Conservation (phyloP, 1,139 yeast species). For the Geotrichum citri-aurantii region DNA sequence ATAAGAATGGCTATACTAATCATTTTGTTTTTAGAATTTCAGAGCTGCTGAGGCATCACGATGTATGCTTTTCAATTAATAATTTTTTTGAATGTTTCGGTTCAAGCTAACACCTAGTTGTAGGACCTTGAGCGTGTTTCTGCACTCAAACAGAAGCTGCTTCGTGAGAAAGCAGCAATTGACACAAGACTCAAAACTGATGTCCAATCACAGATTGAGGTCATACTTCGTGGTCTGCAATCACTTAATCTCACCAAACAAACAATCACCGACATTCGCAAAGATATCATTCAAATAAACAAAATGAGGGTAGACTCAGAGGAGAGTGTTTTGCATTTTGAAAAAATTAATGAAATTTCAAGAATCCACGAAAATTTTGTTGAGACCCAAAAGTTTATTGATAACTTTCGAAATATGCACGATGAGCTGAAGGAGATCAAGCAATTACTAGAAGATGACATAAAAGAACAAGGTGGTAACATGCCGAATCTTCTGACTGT, state of each 20-base stretch:
- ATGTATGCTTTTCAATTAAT: conserved; percentile 20
- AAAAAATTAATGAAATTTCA: conserved; percentile 57
- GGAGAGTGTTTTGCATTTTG: conserved; percentile 44
- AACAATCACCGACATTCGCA: conserved; percentile 29
- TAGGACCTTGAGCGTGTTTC: conserved; percentile 52
- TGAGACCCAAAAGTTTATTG: conserved; percentile 60
- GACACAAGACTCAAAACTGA: conserved; percentile 65
- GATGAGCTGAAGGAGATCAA: conserved; percentile 48
- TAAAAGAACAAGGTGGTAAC: conserved; percentile 41
- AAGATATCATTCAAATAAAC: conserved; percentile 31
- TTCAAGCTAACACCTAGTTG: not conserved
- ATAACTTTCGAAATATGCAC: conserved; percentile 55
- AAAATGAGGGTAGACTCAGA: conserved; percentile 29
- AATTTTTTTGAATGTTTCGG: not conserved
- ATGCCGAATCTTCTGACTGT: conserved; percentile 57
- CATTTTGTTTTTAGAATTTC: conserved; percentile 21
- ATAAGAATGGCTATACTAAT: not conserved
- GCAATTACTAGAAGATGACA: conserved; percentile 49
- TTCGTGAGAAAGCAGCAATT: conserved; percentile 64
- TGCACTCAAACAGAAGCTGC: conserved; percentile 52
- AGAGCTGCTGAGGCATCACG: conserved; percentile 29
- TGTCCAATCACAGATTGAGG: conserved; percentile 55
- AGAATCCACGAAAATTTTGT: conserved; percentile 64
- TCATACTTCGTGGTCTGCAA: conserved; percentile 39
- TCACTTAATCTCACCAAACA: conserved; percentile 32